Evolutionary conservation across 371 early-diverging fungal genomes (phyloP).

Genomic region (Mucor saturninus): DNA sequence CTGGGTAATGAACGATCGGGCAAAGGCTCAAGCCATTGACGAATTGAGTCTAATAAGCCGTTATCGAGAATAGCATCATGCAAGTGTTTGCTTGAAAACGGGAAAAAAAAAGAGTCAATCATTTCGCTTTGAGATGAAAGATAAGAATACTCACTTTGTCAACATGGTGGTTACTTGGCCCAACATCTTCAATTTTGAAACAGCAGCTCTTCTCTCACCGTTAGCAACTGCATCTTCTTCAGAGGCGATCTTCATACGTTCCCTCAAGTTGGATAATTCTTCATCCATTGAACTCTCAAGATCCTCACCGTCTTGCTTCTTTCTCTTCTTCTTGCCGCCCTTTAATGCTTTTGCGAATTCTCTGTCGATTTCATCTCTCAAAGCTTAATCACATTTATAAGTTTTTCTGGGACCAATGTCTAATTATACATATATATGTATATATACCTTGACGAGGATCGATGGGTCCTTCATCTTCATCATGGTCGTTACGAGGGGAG

Average conservation of each 20-base stretch:
- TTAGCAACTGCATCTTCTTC: slow-evolving; percentile 81
- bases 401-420: neutral
- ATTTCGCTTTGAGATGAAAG: neutral
- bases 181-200: slow-evolving; percentile 85
- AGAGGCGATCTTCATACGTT: slow-evolving; percentile 85
- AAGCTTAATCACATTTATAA: slow-evolving; percentile 26
- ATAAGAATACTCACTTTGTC: slow-evolving; percentile 59
- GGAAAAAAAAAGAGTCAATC: neutral
- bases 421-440: too few species aligned
- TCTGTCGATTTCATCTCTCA: slow-evolving; percentile 62
- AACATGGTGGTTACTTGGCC: slow-evolving; percentile 69
- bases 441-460: slow-evolving; percentile 44
- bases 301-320: slow-evolving; percentile 72
- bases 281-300: slow-evolving; percentile 65
- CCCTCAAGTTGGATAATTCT: slow-evolving; percentile 65
- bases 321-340: slow-evolving; percentile 66
- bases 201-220: slow-evolving; percentile 73
- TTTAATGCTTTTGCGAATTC: slow-evolving; percentile 66
- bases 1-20: slow-evolving; percentile 94
- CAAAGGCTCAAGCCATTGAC: slow-evolving; percentile 96
- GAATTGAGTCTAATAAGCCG: slow-evolving; percentile 86
- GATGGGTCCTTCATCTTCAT: slow-evolving; percentile 32
- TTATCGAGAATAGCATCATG: slow-evolving; percentile 84
- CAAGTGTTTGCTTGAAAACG: slow-evolving; percentile 52
- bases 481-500: slow-evolving; percentile 8